Conservation (phyloP, 768 basidiomycete genomes). For the Hortiboletus campestris region DNA sequence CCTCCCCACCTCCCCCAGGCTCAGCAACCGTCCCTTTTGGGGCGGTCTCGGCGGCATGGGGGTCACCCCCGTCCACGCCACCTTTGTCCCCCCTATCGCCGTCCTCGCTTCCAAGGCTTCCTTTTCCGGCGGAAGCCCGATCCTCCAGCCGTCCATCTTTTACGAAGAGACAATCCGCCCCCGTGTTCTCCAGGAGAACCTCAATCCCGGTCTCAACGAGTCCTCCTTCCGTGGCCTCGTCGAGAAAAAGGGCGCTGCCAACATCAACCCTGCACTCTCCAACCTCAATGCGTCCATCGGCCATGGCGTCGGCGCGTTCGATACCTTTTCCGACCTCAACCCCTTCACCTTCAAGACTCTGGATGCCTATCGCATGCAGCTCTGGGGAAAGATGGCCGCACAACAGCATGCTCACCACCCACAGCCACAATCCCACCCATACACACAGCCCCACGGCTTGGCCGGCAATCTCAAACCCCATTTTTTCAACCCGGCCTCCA, state of each 20-base stretch:
- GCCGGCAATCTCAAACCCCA: conserved; percentile 42
- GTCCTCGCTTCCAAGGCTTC: conserved; percentile 29
- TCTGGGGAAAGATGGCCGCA: conserved; percentile 88
- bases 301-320: conserved; percentile 51
- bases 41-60: conserved; percentile 71
- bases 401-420: conserved; percentile 48
- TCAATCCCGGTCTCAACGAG: conserved; percentile 29
- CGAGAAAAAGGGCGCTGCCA: conserved; percentile 33
- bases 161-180: conserved; percentile 29
- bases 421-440: conserved; percentile 30
- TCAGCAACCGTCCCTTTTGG: conserved; percentile 66
- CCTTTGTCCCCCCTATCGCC: conserved; percentile 71
- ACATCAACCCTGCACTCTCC: conserved; percentile 29
- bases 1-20: conserved; percentile 59
- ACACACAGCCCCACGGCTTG: conserved; percentile 34
- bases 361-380: conserved; percentile 86
- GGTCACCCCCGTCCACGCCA: conserved; percentile 81
- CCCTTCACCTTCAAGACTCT: conserved; percentile 86
- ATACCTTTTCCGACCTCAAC: conserved; percentile 75
- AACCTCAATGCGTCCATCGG: conserved; percentile 23
- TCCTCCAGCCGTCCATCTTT: conserved; percentile 31
- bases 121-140: conserved; percentile 25
- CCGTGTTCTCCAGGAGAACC: conserved; percentile 22
- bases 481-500: conserved; percentile 25
- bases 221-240: conserved; percentile 18